Evolutionary conservation across 1,284 basidiomycete genomes (phyloP).

Genomic region (Mycosarcoma maydis): DNA sequence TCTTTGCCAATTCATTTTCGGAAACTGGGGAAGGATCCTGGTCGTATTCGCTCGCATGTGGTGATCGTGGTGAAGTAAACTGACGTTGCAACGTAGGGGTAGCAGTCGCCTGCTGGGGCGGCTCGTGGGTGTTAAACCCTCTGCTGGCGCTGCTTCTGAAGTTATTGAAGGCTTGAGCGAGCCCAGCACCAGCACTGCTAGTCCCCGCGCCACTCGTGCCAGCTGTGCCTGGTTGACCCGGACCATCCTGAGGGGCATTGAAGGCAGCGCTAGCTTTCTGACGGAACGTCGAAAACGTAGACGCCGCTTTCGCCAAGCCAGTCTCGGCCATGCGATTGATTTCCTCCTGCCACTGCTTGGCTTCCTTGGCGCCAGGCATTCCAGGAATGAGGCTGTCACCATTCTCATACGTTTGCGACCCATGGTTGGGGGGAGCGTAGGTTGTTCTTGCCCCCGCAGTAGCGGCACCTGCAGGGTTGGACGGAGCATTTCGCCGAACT

Average conservation of each 20-base stretch:
- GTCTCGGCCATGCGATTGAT: constrained; percentile 57
- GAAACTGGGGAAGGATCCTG: constrained; percentile 52
- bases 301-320: constrained; percentile 49
- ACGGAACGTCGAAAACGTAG: constrained; percentile 53
- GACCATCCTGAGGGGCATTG: constrained; percentile 22
- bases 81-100: not conserved
- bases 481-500: constrained; percentile 19
- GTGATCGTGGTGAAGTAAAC: constrained; percentile 35
- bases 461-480: not conserved
- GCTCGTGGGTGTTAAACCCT: constrained; percentile 3
- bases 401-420: constrained; percentile 10
- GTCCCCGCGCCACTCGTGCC: not conserved
- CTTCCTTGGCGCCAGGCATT: constrained; percentile 56
- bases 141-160: constrained; percentile 16
- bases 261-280: constrained; percentile 50
- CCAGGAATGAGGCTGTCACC: constrained; percentile 44
- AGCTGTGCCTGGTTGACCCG: constrained; percentile 7
- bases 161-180: constrained; percentile 33
- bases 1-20: constrained; percentile 60
- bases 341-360: constrained; percentile 59
- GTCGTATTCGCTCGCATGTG: constrained; percentile 47
- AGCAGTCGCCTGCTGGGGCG: constrained; percentile 2
- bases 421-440: constrained; percentile 12
- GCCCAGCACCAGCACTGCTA: constrained; percentile 18
- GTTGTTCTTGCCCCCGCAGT: constrained; percentile 14